phyloP scores from a whole-genome alignment of 192 early-diverging fungal species.

The Neocallimastix lanati region DNA sequence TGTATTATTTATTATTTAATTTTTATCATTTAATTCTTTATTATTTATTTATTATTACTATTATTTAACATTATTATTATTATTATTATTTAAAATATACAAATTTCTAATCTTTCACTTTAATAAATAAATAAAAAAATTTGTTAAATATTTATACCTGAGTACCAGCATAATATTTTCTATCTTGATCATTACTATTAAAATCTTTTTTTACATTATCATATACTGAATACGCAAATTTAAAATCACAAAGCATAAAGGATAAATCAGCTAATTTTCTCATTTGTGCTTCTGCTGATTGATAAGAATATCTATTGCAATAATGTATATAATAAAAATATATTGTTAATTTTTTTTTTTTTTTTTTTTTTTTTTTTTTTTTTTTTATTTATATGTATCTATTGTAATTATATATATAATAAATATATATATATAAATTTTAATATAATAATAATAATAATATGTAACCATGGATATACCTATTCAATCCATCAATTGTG shows the following conservation, averaged over 20 bases:
- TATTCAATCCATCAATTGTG: conserved; percentile 18
- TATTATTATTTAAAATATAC: too few species aligned
- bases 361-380: too few species aligned
- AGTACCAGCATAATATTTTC: conserved; percentile 24
- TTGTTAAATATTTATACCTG: conserved; percentile 12
- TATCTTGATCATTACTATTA: not conserved
- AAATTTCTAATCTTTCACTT: too few species aligned
- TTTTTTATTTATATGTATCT: too few species aligned
- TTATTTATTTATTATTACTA: too few species aligned
- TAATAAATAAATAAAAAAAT: too few species aligned
- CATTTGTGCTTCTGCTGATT: conserved; percentile 79
- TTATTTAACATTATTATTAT: too few species aligned
- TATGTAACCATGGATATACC: conserved; percentile 12
- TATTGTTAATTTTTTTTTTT: too few species aligned
- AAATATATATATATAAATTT: not conserved
- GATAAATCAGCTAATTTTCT: conserved; percentile 85
- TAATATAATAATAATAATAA: conserved; percentile 7
- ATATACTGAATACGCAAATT: conserved; percentile 73
- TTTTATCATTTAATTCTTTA: too few species aligned
- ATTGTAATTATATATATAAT: too few species aligned
- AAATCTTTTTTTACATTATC: conserved; percentile 54
- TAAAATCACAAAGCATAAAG: conserved; percentile 90
- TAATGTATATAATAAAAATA: too few species aligned
- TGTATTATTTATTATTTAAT: too few species aligned
- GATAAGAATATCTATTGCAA: conserved; percentile 43